Base-by-base conservation (phyloP, 2,329 filamentous ascomycete species). In the Nigrograna mackinnonii region DNA sequence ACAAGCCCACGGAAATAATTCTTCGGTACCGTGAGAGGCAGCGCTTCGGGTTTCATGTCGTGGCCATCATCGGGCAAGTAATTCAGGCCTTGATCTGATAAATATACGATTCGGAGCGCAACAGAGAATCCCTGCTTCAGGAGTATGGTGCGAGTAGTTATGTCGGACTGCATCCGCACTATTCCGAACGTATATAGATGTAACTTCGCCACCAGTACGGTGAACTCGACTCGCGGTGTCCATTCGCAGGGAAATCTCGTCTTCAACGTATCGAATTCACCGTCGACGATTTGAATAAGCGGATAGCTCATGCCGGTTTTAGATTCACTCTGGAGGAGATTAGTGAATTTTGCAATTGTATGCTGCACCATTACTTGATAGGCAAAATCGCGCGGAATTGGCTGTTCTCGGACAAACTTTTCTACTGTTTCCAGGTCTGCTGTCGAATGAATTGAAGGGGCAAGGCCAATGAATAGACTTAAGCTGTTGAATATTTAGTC, bases 311-410 rank as follows among this genome's bases (percentile, higher is more conserved):
- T 47, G n/a, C 41, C 22, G 6, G 50, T 47, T 39, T 50, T 43
- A 12, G 44, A 41, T 20, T 50, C 53, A 14, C 57, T 46, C n/a
- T 49, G 35, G 5, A 59, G 46, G 6, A 54, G 35, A 16, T 42
- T 57, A 13, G 50, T 54, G 41, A 46, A 57, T 14, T 50, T 54
- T 2, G 54, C 50, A n/a, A 57, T 34, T 9, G 47, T 55, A 28
- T 54, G 54, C 12, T 56, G 49, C 5, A 57, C 49, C 52, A 54
- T 54, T 20, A 57, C 39, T 20, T 57, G 49, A 22, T 52, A 56
- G 11, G 46, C 44, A 37, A 57, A 57, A 26, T 59, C 56, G 12
- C 37, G 37, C 21, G 49, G 45, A 1, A 57, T 32, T 4, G 54
- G 46, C 22, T 49, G 44, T 16, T 44, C 43, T 22, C 50, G 53